Percentiles rank a stretch among this genome's conserved stretches.
phyloP scores from a whole-genome alignment of 306 rosid genomes.

The Glycine latifolia region DNA sequence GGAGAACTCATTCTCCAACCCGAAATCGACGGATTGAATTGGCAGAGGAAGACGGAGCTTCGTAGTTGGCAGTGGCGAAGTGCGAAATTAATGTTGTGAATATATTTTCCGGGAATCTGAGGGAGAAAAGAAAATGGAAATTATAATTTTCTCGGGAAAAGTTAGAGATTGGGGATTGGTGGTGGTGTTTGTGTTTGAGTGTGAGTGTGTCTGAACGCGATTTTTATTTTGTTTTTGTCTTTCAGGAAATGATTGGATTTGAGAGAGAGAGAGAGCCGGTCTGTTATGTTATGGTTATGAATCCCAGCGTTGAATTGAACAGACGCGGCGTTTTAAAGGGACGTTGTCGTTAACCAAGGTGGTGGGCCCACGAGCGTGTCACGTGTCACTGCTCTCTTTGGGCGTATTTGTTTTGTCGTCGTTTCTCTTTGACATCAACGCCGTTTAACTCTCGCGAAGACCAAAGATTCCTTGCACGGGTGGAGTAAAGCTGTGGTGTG shows the following conservation, averaged over 20 bases:
- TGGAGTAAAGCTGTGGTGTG: not conserved
- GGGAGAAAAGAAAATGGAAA: slow-evolving; percentile 36
- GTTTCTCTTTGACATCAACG: not conserved
- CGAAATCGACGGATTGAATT: slow-evolving; percentile 8
- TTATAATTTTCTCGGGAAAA: slow-evolving; percentile 26
- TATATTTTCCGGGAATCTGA: slow-evolving; percentile 40
- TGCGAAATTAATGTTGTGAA: not conserved
- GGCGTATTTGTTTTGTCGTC: not conserved
- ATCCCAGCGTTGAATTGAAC: slow-evolving; percentile 54
- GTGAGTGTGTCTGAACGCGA: slow-evolving; percentile 1
- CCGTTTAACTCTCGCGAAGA: slow-evolving; percentile 25
- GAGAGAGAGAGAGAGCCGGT: slow-evolving; percentile 42
- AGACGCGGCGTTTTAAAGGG: slow-evolving; percentile 60
- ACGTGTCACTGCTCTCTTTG: slow-evolving; percentile 17
- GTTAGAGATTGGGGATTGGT: slow-evolving; percentile 47
- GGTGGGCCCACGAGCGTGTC: slow-evolving; percentile 40
- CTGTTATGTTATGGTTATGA: not conserved
- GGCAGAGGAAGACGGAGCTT: not conserved
- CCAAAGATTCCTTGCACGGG: slow-evolving; percentile 32
- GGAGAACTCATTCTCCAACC: slow-evolving; percentile 43
- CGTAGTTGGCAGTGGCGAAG: slow-evolving; percentile 5
- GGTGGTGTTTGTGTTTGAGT: not conserved
- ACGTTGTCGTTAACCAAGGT: slow-evolving; percentile 40
- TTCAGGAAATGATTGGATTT: slow-evolving; percentile 52
- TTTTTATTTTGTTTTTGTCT: slow-evolving; percentile 37